phyloP scores from a whole-genome alignment of 371 early-diverging fungal species.

The Mortierella sp. region DNA sequence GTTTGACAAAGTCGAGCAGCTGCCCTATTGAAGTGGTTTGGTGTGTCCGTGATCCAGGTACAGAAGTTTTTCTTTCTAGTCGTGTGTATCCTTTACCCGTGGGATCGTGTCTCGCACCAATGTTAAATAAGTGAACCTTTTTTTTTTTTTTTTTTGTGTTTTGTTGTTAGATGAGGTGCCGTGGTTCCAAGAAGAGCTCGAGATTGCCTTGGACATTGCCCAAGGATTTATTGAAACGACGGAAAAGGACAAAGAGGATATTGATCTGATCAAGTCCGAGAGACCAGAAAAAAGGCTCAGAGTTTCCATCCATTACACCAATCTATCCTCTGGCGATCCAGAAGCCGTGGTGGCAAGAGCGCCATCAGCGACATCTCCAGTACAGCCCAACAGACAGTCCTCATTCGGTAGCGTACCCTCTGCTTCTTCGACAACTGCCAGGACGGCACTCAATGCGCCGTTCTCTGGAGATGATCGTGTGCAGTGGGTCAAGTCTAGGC shows the following conservation, averaged over 20 bases:
- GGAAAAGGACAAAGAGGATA: slow-evolving; percentile 37
- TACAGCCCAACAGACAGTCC: neutral
- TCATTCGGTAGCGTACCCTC: neutral
- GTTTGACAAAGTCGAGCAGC: slow-evolving; percentile 14
- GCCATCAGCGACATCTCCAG: neutral
- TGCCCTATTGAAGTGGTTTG: slow-evolving; percentile 30
- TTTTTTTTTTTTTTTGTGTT: neutral
- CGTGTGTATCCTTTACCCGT: too few species aligned
- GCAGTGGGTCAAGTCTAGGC: slow-evolving; percentile 25
- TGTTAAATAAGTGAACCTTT: neutral
- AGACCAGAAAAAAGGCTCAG: slow-evolving; percentile 12
- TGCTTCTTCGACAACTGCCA: neutral
- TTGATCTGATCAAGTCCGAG: slow-evolving; percentile 23
- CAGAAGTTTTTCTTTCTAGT: too few species aligned
- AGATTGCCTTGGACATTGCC: slow-evolving; percentile 38
- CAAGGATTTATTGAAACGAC: slow-evolving; percentile 14
- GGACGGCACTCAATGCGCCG: slow-evolving; percentile 17
- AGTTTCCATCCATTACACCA: slow-evolving; percentile 22
- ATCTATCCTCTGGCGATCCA: slow-evolving; percentile 15
- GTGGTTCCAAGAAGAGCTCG: slow-evolving; percentile 66
- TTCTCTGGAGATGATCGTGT: slow-evolving; percentile 47
- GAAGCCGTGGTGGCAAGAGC: slow-evolving; percentile 15
- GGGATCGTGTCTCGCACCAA: neutral
- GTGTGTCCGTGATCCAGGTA: slow-evolving; percentile 42
- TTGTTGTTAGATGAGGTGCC: slow-evolving; percentile 53